Conservation (phyloP, 257 asterid species). For the Capsicum baccatum region DNA sequence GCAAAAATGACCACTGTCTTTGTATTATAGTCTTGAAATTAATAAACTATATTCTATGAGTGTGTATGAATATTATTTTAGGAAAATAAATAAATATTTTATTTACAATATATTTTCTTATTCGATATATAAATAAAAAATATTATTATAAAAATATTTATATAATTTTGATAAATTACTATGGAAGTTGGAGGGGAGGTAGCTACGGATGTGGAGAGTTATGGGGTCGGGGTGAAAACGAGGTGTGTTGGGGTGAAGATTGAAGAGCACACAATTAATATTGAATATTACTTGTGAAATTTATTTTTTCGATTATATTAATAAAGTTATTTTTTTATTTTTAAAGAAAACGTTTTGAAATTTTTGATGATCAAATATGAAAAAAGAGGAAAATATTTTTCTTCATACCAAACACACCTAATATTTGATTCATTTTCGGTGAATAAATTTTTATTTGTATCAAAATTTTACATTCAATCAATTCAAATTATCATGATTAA, state of each 20-base stretch:
- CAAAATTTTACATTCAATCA: background rate
- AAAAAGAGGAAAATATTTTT: background rate
- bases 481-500: accelerated
- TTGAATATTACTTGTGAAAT: background rate
- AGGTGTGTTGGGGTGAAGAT: too few species aligned
- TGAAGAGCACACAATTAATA: background rate
- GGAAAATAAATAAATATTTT: too few species aligned
- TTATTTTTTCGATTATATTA: background rate
- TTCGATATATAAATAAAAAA: too few species aligned
- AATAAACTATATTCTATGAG: background rate
- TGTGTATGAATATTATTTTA: background rate
- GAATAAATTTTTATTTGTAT: too few species aligned
- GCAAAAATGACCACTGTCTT: background rate
- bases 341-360: too few species aligned
- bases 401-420: background rate
- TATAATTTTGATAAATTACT: background rate
- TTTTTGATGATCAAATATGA: too few species aligned
- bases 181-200: background rate
- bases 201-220: background rate
- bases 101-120: too few species aligned
- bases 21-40: background rate
- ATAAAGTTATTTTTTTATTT: too few species aligned
- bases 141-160: background rate
- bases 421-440: background rate
- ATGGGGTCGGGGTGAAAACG: background rate